These are phyloP conservation scores for Friedmanniomyces simplex DNA, from an alignment of 495 filamentous ascomycete genomes.

Conservation along the genomic window DNA sequence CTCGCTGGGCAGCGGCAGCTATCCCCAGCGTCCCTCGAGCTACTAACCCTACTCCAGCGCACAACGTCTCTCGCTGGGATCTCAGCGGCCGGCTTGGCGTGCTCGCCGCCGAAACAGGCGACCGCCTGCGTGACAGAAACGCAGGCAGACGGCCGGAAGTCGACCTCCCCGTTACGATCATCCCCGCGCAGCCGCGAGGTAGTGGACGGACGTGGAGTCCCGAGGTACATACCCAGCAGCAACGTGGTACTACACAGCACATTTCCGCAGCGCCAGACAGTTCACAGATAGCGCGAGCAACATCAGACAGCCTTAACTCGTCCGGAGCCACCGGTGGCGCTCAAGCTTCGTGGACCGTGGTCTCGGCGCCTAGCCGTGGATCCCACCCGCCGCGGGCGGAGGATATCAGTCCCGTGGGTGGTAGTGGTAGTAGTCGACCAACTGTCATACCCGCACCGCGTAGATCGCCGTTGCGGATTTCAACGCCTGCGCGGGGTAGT, in stretches of 20 bases:
- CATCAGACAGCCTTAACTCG: neutral
- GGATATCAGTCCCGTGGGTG: neutral
- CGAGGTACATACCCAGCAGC: neutral
- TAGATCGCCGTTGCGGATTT: neutral
- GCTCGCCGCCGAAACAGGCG: slow-evolving; percentile 31
- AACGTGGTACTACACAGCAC: neutral
- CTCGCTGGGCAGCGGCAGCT: slow-evolving; percentile 19
- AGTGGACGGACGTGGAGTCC: slow-evolving; percentile 31
- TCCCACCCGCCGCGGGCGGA: neutral
- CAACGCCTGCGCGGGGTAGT: neutral
- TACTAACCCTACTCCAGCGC: slow-evolving; percentile 20
- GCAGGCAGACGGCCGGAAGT: slow-evolving; percentile 23
- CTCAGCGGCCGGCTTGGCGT: slow-evolving; percentile 29
- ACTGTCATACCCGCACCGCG: slow-evolving; percentile 1
- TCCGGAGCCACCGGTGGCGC: neutral
- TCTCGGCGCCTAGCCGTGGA: neutral
- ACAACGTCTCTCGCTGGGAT: slow-evolving; percentile 28
- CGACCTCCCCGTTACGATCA: slow-evolving; percentile 52
- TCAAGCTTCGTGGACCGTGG: neutral
- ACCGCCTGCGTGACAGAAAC: slow-evolving; percentile 25
- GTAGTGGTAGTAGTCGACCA: neutral
- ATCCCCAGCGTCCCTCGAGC: neutral
- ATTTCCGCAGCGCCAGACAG: neutral
- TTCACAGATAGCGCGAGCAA: neutral
- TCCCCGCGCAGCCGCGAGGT: slow-evolving; percentile 53